phyloP scores from a whole-genome alignment of 306 rosid genomes.

The Arachis stenosperma region DNA sequence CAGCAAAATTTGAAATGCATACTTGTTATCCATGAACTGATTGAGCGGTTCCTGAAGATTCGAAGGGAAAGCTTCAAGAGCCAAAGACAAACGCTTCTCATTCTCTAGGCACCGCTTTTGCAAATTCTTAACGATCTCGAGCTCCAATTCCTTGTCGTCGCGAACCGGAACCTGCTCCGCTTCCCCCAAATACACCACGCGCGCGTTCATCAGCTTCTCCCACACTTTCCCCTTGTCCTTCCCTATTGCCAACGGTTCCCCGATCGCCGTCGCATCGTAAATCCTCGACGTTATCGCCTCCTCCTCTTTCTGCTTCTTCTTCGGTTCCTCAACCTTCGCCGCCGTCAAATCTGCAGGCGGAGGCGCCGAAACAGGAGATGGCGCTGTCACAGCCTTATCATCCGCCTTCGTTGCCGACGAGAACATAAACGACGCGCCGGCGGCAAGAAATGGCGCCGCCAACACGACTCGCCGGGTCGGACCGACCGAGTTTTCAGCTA shows the following conservation, averaged over 20 bases:
- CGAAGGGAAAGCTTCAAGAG: slow-evolving; percentile 81
- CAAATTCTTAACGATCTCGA: slow-evolving; percentile 77
- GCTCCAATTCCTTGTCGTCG: slow-evolving; percentile 91
- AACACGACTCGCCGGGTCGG: slow-evolving; percentile 59
- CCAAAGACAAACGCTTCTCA: slow-evolving; percentile 67
- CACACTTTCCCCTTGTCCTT: slow-evolving; percentile 83
- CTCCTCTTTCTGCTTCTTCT: slow-evolving; percentile 44
- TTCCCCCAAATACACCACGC: slow-evolving; percentile 87
- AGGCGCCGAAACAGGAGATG: slow-evolving; percentile 25
- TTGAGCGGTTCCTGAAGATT: slow-evolving; percentile 77
- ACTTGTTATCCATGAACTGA: slow-evolving; percentile 76
- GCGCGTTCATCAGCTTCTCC: slow-evolving; percentile 92
- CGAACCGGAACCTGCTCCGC: slow-evolving; percentile 92
- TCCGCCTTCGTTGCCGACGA: slow-evolving; percentile 64
- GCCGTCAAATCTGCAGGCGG: slow-evolving; percentile 18
- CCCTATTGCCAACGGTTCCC: slow-evolving; percentile 92
- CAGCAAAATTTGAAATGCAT: slow-evolving; percentile 19
- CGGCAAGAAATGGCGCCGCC: slow-evolving; percentile 61
- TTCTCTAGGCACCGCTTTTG: slow-evolving; percentile 59
- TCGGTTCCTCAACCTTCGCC: slow-evolving; percentile 45
- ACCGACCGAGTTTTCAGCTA: neutral
- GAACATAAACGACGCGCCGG: slow-evolving; percentile 64
- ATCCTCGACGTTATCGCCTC: slow-evolving; percentile 80
- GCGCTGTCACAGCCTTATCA: slow-evolving; percentile 38
- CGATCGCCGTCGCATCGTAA: slow-evolving; percentile 85